Evolutionary conservation across 805 yeast genomes (phyloP).

Genomic region (Wickerhamiella sergipiensis): DNA sequence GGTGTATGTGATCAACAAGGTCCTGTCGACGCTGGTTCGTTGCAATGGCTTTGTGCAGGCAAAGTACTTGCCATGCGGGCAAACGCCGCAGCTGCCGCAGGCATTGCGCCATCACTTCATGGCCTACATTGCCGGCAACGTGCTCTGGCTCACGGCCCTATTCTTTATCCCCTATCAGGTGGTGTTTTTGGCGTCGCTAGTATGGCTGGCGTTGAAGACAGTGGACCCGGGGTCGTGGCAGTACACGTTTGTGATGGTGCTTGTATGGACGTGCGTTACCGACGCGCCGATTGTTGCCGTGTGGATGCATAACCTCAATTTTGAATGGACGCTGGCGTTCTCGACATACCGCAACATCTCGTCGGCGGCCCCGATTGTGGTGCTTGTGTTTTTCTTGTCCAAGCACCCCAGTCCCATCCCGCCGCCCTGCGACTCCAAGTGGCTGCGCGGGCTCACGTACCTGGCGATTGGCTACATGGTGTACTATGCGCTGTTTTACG

Average conservation of each 20-base stretch:
- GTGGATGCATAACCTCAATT: constrained; percentile 59
- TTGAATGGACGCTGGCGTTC: constrained; percentile 71
- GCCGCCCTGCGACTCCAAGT: constrained; percentile 13
- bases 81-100: neutral
- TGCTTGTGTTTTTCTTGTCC: constrained; percentile 37
- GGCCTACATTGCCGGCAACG: neutral
- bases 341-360: constrained; percentile 67
- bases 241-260: constrained; percentile 38
- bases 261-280: constrained; percentile 67
- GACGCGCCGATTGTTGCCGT: constrained; percentile 65
- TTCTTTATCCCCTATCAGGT: constrained; percentile 26
- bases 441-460: constrained; percentile 21
- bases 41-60: neutral
- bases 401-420: constrained; percentile 30
- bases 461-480: constrained; percentile 37
- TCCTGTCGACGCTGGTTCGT: constrained; percentile 13
- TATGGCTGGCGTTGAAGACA: constrained; percentile 7
- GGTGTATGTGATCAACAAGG: constrained; percentile 5
- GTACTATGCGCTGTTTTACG: constrained; percentile 54
- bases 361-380: constrained; percentile 55
- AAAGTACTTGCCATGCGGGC: neutral
- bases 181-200: constrained; percentile 33
- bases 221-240: constrained; percentile 2
- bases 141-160: constrained; percentile 1
- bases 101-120: neutral